A percentile compares a stretch with the other conserved stretches of the same genome.
Conservation (phyloP, 169 alveolate genomes). For the Plasmodium knowlesi region DNA sequence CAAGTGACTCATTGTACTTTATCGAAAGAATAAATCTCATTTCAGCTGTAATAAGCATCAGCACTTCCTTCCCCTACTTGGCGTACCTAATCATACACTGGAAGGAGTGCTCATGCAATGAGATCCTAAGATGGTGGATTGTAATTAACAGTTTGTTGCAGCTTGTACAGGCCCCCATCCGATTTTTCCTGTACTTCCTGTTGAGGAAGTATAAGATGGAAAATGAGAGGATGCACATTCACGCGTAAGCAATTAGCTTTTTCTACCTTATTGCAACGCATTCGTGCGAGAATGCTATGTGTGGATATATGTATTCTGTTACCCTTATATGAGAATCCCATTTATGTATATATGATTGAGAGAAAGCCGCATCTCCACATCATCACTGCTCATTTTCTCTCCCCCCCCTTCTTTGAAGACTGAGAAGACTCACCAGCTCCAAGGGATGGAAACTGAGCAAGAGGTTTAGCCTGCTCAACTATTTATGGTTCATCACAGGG, state of each 20-base stretch:
- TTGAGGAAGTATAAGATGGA: conserved; percentile 68
- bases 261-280: neutral
- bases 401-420: neutral
- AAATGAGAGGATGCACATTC: conserved; percentile 73
- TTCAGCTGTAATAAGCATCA: conserved; percentile 66
- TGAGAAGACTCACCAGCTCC: conserved; percentile 77
- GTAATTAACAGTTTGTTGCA: conserved; percentile 72
- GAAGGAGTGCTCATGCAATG: conserved; percentile 75
- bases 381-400: neutral
- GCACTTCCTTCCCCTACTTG: conserved; percentile 72
- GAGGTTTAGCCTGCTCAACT: conserved; percentile 76
- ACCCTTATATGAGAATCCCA: neutral
- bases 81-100: conserved; percentile 68
- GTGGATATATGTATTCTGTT: neutral
- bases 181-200: conserved; percentile 59
- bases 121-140: conserved; percentile 74
- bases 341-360: neutral
- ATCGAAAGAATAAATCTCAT: conserved; percentile 73
- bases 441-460: conserved; percentile 82
- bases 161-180: conserved; percentile 68
- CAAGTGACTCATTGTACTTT: conserved; percentile 72
- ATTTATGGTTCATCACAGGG: conserved; percentile 82
- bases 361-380: neutral
- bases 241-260: conserved; percentile 55
- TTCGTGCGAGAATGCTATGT: neutral